Evolutionary conservation across 768 basidiomycete genomes (phyloP), one percentile per base, ranked within the genome.

Genomic region (Pleurotus salmoneostramineus): DNA sequence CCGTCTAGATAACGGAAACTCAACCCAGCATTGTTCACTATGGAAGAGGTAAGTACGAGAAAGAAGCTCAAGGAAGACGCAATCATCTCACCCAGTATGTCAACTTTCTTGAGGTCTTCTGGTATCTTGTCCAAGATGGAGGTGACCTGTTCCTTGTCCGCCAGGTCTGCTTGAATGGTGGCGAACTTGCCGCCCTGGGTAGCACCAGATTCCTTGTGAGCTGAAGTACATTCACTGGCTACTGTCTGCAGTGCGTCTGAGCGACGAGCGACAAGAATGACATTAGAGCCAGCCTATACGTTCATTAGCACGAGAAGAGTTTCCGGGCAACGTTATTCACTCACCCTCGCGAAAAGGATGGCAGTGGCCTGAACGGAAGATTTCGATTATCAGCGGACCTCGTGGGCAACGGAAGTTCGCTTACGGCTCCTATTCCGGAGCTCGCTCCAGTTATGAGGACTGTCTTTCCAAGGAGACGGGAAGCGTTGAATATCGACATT

Each of bases 361-460:
- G 95, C 94, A 2, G 94, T 88, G 3, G 91, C 91, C 91, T 95
- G 68, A 47, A 35, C 8, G 49, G 42, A 55, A 36, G 32, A 36
- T 37, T 44, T 33, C 15, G 6, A 56, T 44, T 45, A 58, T 21
- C 21, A 27, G 21, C 3, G 21, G 21, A 3, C 31, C 36, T 36
- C 45, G 51, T 14, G n/a, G 14, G 45, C 27, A 11, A 17, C 50
- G n/a, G 27, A 33, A 15, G 3, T 40, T 17, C 11, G 72, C 87
- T 68, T 65, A 92, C 91, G 56, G 92, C 89, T 57, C 94, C 94
- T 62, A 96, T 96, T 45, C 94, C 94, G 44, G 88, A 83, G 68
- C 89, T 91, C 3, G 94, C 93, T 17, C 94, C 94, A 32, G 94
- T 96, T 60, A 96, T 81, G 50, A 96, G 81, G 58, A 93, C 89